Conservation (phyloP, 495 filamentous ascomycete genomes). For the Friedmanniomyces simplex region DNA sequence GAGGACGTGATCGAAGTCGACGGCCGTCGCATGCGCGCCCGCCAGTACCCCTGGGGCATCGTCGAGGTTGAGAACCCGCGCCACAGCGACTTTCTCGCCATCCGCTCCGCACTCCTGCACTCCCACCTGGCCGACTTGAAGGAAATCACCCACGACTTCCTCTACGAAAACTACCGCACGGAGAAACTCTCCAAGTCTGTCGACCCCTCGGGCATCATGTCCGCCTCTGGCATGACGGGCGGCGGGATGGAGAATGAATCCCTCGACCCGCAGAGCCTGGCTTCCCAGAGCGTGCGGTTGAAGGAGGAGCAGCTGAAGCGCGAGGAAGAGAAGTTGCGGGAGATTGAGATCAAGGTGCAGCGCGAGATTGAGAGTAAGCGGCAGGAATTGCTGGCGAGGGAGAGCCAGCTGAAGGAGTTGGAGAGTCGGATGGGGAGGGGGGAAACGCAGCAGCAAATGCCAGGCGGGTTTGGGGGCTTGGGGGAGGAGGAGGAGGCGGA, state of each 20-base stretch:
- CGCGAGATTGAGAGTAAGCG: slow-evolving; percentile 99
- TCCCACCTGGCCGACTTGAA: slow-evolving; percentile 96
- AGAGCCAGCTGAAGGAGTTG: slow-evolving; percentile 96
- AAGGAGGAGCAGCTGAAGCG: slow-evolving; percentile 99
- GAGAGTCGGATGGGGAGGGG: slow-evolving; percentile 69
- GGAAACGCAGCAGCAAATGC: slow-evolving; percentile 30
- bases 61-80: slow-evolving; percentile 98
- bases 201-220: background rate
- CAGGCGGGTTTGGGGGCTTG: background rate
- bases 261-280: slow-evolving; percentile 96
- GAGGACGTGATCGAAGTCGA: slow-evolving; percentile 92
- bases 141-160: slow-evolving; percentile 99
- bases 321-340: slow-evolving; percentile 98
- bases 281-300: slow-evolving; percentile 89
- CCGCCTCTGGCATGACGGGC: too few relatives aligned
- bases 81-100: slow-evolving; percentile 96
- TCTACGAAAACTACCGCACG: slow-evolving; percentile 99
- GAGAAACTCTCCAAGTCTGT: slow-evolving; percentile 92
- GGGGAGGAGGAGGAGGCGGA: background rate
- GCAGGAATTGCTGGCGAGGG: slow-evolving; percentile 93
- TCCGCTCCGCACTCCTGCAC: slow-evolving; percentile 91
- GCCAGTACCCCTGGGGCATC: slow-evolving; percentile 98
- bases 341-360: slow-evolving; percentile 98
- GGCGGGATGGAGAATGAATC: slow-evolving; percentile 50
- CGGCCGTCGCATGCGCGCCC: slow-evolving; percentile 35